Evolutionary conservation across 2,329 filamentous ascomycete genomes (phyloP), one percentile per base, ranked within the genome.

Genomic region (Verticillium isaacii): DNA sequence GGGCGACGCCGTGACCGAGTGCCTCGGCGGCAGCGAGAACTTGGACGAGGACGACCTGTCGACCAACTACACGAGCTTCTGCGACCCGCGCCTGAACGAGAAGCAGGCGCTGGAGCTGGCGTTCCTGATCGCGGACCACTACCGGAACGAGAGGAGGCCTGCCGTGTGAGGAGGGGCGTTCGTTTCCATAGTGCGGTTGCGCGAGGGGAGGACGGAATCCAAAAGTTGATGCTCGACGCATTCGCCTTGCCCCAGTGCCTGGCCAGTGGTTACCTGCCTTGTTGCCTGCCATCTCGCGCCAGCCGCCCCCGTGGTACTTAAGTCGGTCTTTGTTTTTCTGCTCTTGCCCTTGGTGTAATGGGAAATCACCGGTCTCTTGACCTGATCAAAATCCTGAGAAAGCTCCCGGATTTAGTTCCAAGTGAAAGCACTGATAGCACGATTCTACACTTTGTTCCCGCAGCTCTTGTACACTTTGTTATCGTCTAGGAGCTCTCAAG

Each of bases 51-150:
- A 95, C 65, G 94, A 97, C 71, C 74, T 99, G 69, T 89, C 89
- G 2, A 85, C 92, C 66, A 93, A 97, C 70, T 99, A 99, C 77
- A 96, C 93, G 5, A 96, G 90, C 41, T 98, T 94, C 80, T 99
- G 95, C 74, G 95, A 99, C 74, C 95, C 95, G 5, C 80, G 95
- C 29, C 79, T 99, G 67, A 99, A 99, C 72, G 95, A 98, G 83
- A 97, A 98, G 79, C 95, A 99, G 80, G 93, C 95, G 1, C 82
- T 99, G 15, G 95, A 99, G 80, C 77, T 98, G 73, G 93, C 95
- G 0, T 99, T 99, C 75, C 77, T 98, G 70, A 89, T 99, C 57
- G 95, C 95, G 0, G 92, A 92, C 5, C 91, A 93, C 71, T 95
- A 82, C 66, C 78, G 83, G 2, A 72, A 74, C 59, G 72, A 78